These are phyloP conservation scores for Colletotrichum lupini DNA, from an alignment of 2,329 filamentous ascomycete genomes.

Conservation along the genomic window DNA sequence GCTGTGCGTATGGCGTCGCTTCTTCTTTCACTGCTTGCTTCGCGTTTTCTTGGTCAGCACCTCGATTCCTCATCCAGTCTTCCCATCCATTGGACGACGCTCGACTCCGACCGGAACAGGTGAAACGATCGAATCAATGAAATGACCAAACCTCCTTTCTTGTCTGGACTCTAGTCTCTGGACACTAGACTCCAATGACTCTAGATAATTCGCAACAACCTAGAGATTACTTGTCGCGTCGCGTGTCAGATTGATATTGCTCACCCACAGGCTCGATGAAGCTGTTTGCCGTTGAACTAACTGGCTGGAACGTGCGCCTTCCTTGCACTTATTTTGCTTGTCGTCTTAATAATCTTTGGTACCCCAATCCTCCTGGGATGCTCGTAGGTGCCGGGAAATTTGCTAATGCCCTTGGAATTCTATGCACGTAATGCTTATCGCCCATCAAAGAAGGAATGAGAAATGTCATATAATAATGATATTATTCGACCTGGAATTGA, in stretches of 20 bases:
- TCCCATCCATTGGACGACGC: background rate
- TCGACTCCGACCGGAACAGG: background rate
- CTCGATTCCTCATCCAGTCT: background rate
- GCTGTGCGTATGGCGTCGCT: slow-evolving; percentile 6
- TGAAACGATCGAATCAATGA: slow-evolving; percentile 15
- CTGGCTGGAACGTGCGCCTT: background rate
- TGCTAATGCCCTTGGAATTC: slow-evolving; percentile 16
- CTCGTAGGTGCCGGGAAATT: slow-evolving; percentile 24
- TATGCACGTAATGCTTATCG: slow-evolving; percentile 6
- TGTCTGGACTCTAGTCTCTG: background rate
- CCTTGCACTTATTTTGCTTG: background rate
- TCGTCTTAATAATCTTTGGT: background rate
- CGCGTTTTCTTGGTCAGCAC: slow-evolving; percentile 4
- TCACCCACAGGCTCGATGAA: background rate
- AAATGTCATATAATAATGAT: slow-evolving; percentile 6
- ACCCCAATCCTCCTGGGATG: slow-evolving; percentile 14
- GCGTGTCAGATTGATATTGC: slow-evolving; percentile 30
- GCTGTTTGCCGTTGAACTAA: background rate
- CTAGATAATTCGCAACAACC: background rate
- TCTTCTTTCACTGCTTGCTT: background rate
- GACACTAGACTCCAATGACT: background rate
- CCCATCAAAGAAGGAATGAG: background rate
- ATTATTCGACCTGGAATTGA: slow-evolving; percentile 5
- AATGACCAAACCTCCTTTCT: slow-evolving; percentile 1
- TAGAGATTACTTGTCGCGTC: slow-evolving; percentile 16